Conservation (phyloP, 2,329 filamentous ascomycete species). For the Pseudocercospora cruenta region DNA sequence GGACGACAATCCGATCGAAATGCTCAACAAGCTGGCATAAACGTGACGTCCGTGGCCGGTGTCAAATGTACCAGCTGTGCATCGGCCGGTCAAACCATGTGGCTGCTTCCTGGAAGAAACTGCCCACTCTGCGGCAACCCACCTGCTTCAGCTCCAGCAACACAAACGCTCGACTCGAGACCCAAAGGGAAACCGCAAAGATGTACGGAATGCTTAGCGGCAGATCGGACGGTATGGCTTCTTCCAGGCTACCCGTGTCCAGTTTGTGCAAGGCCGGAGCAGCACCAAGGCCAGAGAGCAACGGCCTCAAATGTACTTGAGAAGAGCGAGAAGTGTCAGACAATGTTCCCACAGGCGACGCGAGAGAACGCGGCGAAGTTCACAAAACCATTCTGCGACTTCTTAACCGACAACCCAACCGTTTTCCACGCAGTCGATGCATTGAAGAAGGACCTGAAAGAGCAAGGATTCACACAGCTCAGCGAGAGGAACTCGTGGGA, state of each 20-base stretch:
- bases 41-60: too few relatives aligned
- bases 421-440: constrained; percentile 87
- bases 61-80: too few relatives aligned
- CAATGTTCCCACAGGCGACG: constrained; percentile 31
- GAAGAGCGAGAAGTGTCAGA: too few relatives aligned
- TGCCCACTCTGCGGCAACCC: background rate
- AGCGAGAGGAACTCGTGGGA: constrained; percentile 82
- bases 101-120: too few relatives aligned
- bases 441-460: constrained; percentile 72
- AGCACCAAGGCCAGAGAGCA: background rate
- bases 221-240: background rate
- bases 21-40: too few relatives aligned
- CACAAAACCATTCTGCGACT: constrained; percentile 64
- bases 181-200: background rate
- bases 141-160: background rate
- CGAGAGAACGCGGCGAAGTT: constrained; percentile 35
- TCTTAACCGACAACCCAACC: constrained; percentile 87
- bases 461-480: constrained; percentile 76
- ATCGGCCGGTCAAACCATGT: too few relatives aligned
- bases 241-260: background rate
- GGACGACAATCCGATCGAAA: too few relatives aligned
- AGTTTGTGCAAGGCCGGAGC: background rate
- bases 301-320: too few relatives aligned
- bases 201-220: background rate
- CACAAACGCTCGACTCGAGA: background rate